Conservation (phyloP, 108 stramenopile species). For the Pseudonitzschia multistriata region DNA sequence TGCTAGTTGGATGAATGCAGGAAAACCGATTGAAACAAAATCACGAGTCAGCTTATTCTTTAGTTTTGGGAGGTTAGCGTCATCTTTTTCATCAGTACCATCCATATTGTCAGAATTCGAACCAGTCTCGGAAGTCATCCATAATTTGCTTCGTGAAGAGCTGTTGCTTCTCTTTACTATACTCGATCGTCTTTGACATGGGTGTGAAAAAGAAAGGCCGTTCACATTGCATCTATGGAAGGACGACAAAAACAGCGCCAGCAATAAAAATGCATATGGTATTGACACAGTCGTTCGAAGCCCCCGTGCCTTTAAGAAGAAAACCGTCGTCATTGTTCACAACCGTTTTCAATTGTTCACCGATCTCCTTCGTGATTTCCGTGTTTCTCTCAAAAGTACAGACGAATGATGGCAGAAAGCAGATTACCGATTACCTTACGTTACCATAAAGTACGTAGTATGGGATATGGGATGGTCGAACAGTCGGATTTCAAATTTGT, state of each 20-base stretch:
- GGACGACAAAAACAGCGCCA: background rate
- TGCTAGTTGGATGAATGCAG: conserved; percentile 86
- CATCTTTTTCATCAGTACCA: background rate
- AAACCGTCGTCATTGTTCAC: background rate
- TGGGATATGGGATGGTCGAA: too few relatives aligned
- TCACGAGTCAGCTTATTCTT: conserved; percentile 57
- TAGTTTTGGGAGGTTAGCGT: conserved; percentile 14
- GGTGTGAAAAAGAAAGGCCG: background rate
- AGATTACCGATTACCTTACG: too few relatives aligned
- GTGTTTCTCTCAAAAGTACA: background rate
- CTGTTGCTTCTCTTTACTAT: background rate
- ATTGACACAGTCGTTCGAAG: background rate
- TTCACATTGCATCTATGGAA: background rate
- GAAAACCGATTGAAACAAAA: conserved; percentile 81
- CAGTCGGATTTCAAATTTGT: too few relatives aligned
- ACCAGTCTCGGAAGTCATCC: conserved; percentile 12
- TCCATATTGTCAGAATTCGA: background rate
- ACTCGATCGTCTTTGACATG: background rate
- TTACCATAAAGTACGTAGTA: too few relatives aligned
- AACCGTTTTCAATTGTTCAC: background rate
- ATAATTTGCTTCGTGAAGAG: background rate
- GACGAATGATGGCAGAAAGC: too few relatives aligned
- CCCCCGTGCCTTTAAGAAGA: background rate
- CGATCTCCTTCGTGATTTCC: background rate
- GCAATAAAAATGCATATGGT: background rate